Percentiles rank a stretch among this genome's conserved stretches.
phyloP scores from a whole-genome alignment of 768 basidiomycete genomes.

The Leccinum variicolor region DNA sequence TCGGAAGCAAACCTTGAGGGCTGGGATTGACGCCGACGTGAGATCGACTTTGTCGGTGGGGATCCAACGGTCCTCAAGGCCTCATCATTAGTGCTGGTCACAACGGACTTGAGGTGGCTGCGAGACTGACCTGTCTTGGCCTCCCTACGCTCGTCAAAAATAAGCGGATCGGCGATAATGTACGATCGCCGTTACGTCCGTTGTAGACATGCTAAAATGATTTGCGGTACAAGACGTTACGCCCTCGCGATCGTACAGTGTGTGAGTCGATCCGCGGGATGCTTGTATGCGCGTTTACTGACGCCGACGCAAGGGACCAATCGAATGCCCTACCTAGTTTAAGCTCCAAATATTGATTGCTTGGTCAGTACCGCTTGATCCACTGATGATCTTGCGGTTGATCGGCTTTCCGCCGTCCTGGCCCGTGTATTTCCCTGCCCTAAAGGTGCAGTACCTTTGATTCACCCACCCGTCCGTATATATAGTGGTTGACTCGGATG shows the following conservation, averaged over 20 bases:
- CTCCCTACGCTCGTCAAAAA: conserved; percentile 49
- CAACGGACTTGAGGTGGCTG: conserved; percentile 60
- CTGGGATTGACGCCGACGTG: conserved; percentile 46
- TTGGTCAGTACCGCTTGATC: not conserved
- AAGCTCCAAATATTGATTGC: conserved; percentile 17
- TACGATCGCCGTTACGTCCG: conserved; percentile 3
- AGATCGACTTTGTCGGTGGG: conserved; percentile 40
- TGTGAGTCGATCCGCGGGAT: conserved; percentile 32
- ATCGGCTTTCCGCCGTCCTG: conserved; percentile 31
- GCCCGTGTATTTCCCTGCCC: conserved; percentile 48
- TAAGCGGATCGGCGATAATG: conserved; percentile 47
- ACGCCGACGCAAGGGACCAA: conserved; percentile 38
- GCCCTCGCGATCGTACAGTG: conserved; percentile 49
- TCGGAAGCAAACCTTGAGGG: conserved; percentile 42
- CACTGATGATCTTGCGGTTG: not conserved
- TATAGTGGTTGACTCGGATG: not conserved
- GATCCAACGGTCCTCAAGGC: conserved; percentile 58
- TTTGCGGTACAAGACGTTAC: conserved; percentile 46
- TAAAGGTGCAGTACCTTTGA: conserved; percentile 36
- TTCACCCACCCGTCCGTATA: not conserved
- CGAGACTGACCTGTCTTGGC: conserved; percentile 56
- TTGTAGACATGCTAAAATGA: conserved; percentile 1
- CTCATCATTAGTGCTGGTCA: conserved; percentile 66
- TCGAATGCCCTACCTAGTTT: conserved; percentile 56
- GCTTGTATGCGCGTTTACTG: conserved; percentile 2